These are phyloP conservation scores for Antitrichia curtipendula DNA, from an alignment of 225 moss, liverwort and hornwort genomes.

Conservation along the genomic window DNA sequence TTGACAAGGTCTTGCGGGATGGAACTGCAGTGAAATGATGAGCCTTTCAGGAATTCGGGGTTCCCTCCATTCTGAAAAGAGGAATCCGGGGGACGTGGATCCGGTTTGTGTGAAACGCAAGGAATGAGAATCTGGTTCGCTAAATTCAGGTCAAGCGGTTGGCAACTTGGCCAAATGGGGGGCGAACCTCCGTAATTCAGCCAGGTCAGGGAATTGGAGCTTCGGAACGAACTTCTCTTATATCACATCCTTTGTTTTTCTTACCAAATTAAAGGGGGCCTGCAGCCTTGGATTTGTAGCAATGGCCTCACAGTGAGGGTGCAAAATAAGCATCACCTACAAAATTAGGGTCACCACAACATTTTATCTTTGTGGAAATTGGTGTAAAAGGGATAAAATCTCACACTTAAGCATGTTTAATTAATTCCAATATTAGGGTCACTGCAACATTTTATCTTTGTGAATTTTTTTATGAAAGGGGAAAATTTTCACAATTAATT, in stretches of 20 bases:
- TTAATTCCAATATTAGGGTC: not conserved
- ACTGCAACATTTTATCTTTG: no score
- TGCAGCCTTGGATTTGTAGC: accelerated
- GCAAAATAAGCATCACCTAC: no score
- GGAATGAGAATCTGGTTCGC: not conserved
- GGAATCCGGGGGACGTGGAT: not conserved
- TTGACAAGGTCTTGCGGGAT: not conserved
- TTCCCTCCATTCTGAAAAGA: not conserved
- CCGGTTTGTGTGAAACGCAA: not conserved
- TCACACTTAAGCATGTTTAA: not conserved
- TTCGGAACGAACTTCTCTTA: not conserved
- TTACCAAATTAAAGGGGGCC: not conserved
- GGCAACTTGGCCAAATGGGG: not conserved
- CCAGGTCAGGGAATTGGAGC: not conserved
- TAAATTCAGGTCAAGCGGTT: not conserved
- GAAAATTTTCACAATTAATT: no score
- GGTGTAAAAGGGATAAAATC: no score
- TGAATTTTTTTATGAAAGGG: no score
- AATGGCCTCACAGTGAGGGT: not conserved
- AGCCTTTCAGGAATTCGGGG: not conserved
- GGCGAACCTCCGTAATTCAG: no score
- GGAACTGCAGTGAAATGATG: not conserved
- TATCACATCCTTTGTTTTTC: not conserved
- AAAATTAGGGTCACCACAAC: no score
- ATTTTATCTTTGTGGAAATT: no score